Conservation (phyloP, 371 early-diverging fungal genomes). For the Massospora cicadina region DNA sequence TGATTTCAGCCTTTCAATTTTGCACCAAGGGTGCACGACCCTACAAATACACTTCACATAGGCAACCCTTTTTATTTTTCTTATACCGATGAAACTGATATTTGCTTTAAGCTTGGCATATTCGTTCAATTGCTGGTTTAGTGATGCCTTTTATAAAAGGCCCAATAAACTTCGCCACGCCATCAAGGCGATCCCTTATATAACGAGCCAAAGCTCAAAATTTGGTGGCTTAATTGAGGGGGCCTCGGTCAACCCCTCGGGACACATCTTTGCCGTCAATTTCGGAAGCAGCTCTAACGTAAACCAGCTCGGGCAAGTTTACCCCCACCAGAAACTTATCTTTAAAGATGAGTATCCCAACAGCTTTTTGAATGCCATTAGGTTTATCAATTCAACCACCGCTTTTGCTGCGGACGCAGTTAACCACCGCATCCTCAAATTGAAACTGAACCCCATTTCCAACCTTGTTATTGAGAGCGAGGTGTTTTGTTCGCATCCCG, state of each 20-base stretch:
- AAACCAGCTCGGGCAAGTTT: conserved; percentile 1
- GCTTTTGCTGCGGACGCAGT: background rate
- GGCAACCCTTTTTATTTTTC: too few relatives aligned
- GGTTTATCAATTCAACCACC: background rate
- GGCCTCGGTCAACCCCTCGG: background rate
- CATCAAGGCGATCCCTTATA: conserved; percentile 2
- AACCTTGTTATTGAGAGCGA: background rate
- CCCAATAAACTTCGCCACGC: too few relatives aligned
- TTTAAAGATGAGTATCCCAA: background rate
- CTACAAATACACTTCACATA: too few relatives aligned
- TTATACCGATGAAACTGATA: too few relatives aligned
- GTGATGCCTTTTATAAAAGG: too few relatives aligned
- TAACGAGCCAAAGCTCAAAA: background rate
- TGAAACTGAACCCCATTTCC: background rate
- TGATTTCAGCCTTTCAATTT: too few relatives aligned
- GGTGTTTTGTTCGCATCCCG: conserved; percentile 18
- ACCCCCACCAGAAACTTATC: background rate
- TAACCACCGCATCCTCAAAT: background rate
- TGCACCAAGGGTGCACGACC: too few relatives aligned
- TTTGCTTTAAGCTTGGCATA: too few relatives aligned
- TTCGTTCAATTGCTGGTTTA: too few relatives aligned
- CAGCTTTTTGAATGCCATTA: background rate
- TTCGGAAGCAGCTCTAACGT: conserved; percentile 6
- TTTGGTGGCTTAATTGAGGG: conserved; percentile 11
- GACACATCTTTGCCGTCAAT: background rate